Evolutionary conservation across 352 stramenopile genomes (phyloP).

Genomic region (Pythium chondricola): DNA sequence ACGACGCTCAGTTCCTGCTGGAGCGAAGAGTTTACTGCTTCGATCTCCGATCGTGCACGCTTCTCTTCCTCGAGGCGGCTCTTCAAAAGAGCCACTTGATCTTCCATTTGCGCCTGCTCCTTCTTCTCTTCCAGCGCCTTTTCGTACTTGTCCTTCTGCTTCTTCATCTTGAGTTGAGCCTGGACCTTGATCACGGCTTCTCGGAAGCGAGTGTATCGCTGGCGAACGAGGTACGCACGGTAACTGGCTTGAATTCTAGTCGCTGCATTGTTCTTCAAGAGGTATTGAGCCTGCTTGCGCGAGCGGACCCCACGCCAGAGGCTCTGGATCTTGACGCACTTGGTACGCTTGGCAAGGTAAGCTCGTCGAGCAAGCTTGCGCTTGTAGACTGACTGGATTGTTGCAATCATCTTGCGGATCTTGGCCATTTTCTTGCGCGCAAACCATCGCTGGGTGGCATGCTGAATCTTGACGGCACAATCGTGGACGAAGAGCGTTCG

Average conservation of each 20-base stretch:
- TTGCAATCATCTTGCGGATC: conserved; percentile 43
- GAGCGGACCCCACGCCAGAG: conserved; percentile 69
- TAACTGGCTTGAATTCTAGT: conserved; percentile 54
- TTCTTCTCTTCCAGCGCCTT: conserved; percentile 48
- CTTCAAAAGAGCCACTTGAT: conserved; percentile 66
- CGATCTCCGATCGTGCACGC: conserved; percentile 53
- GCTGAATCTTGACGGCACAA: conserved; percentile 59
- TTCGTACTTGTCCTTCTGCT: conserved; percentile 69
- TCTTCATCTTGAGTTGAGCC: conserved; percentile 64
- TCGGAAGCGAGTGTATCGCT: conserved; percentile 51
- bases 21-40: conserved; percentile 66
- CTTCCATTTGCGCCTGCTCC: conserved; percentile 73
- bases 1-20: conserved; percentile 65
- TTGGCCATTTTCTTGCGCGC: conserved; percentile 43
- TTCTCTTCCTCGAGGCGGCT: conserved; percentile 77
- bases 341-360: conserved; percentile 36
- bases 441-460: conserved; percentile 41
- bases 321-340: conserved; percentile 57
- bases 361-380: conserved; percentile 31
- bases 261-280: conserved; percentile 53
- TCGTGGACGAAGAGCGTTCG: conserved; percentile 69
- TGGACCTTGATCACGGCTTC: conserved; percentile 69
- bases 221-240: conserved; percentile 37
- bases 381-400: conserved; percentile 52
- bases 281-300: conserved; percentile 40